Evolutionary conservation across 371 early-diverging fungal species (phyloP), one percentile per base, ranked within the genome.

Genomic region (Lichtheimia ornata): DNA sequence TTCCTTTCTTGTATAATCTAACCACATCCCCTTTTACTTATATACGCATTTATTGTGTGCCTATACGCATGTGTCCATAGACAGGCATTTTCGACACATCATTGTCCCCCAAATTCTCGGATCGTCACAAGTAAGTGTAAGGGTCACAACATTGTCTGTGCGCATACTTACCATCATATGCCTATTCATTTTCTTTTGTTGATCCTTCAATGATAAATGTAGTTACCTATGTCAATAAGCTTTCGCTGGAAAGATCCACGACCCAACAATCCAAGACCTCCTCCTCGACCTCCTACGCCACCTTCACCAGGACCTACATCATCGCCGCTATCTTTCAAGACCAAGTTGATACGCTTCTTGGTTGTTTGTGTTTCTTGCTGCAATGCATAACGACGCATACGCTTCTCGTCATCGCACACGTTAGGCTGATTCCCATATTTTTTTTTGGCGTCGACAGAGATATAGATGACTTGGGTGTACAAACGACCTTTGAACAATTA

Each of bases 121-220:
- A 47, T 47, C 47, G 22, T 18, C 47, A 22, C 22, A 22, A 35
- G 35, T 35, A 11, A 35, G 35, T 35, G 35, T 35, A 35, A 35
- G 47, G 47, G n/a, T 47, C 47, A n/a, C 47, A n/a, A 47, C n/a
- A 47, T 47, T 47, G 47, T 47, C 47, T 47, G 47, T 47, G 47
- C 47, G 47, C 47, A 47, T 47, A 35, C 35, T 35, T 9, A 35
- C 9, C 28, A 7, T 28, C 35, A 35, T 35, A 35, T 35, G 35
- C 35, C 9, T 35, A 28, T 11, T 35, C 35, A 14, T 17, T n/a
- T 47, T 35, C 35, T 47, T 17, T n/a, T 47, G 47, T 47, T 47
- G 47, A 47, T 47, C 47, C 14, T 5, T 47, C 11, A 5, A 47
- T 45, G 18, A n/a, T 18, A 5, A 47, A 5, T 47, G 5, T 15